phyloP scores from a whole-genome alignment of 2,329 filamentous ascomycete species.

The Clonostachys sp. region DNA sequence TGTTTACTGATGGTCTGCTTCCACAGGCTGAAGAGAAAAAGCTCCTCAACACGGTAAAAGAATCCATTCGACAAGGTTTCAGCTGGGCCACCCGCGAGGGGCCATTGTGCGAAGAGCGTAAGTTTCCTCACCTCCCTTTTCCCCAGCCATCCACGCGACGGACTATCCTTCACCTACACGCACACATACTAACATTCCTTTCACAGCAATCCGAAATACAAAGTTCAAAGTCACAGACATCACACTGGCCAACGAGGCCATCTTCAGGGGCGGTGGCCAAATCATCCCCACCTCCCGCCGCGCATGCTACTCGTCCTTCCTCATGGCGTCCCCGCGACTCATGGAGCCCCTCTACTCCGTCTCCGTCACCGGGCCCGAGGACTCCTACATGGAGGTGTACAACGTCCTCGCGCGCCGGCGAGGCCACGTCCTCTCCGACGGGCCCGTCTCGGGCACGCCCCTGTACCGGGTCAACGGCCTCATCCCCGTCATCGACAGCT shows the following conservation, averaged over 20 bases:
- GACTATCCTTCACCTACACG: not conserved
- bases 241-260: constrained; percentile 79
- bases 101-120: constrained; percentile 94
- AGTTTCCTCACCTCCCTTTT: constrained; percentile 30
- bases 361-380: constrained; percentile 87
- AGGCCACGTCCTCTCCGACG: constrained; percentile 92
- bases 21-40: constrained; percentile 76
- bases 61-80: constrained; percentile 93
- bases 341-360: constrained; percentile 97
- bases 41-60: constrained; percentile 77
- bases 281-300: constrained; percentile 93
- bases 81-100: constrained; percentile 95
- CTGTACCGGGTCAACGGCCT: constrained; percentile 88
- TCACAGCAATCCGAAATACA: constrained; percentile 86
- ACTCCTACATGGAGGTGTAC: constrained; percentile 84
- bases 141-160: not conserved
- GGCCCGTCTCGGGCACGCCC: constrained; percentile 88
- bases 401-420: constrained; percentile 84
- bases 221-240: constrained; percentile 97
- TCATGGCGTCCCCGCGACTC: constrained; percentile 92
- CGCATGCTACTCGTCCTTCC: constrained; percentile 91
- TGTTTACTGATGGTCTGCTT: not conserved
- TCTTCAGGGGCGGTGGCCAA: constrained; percentile 92
- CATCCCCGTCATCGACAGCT: constrained; percentile 93
- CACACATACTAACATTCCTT: not conserved